These are phyloP conservation scores for Fragilaria crotonensis DNA, from an alignment of 108 stramenopile species.

Conservation along the genomic window DNA sequence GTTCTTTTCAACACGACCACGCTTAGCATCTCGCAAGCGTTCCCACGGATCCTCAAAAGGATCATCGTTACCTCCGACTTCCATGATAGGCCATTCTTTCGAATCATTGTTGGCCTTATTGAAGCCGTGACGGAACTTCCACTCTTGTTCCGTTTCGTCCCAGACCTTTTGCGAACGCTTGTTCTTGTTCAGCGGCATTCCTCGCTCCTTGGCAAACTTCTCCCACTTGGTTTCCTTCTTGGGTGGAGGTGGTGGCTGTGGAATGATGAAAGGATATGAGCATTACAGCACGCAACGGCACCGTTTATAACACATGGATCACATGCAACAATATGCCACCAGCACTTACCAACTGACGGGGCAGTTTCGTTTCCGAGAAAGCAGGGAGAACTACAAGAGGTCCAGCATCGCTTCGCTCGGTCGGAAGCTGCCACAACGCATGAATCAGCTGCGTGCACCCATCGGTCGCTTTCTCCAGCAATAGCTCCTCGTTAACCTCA, in stretches of 20 bases:
- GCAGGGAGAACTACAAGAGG: constrained; percentile 54
- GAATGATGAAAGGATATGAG: not conserved
- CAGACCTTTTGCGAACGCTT: constrained; percentile 87
- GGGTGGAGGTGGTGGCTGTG: constrained; percentile 76
- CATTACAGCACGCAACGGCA: too few relatives aligned
- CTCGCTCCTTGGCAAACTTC: constrained; percentile 77
- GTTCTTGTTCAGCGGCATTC: constrained; percentile 71
- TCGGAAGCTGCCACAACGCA: constrained; percentile 70
- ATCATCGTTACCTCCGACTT: constrained; percentile 79
- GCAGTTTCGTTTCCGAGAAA: constrained; percentile 48
- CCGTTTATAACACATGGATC: not conserved
- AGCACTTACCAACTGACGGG: constrained; percentile 61
- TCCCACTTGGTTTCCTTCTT: constrained; percentile 89
- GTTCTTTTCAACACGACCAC: constrained; percentile 60
- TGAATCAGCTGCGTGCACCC: constrained; percentile 67
- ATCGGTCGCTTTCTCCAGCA: constrained; percentile 59
- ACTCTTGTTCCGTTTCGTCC: constrained; percentile 79
- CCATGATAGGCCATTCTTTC: constrained; percentile 86
- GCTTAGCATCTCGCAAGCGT: constrained; percentile 60
- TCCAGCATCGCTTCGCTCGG: constrained; percentile 68
- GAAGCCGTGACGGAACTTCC: constrained; percentile 81
- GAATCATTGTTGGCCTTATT: constrained; percentile 63
- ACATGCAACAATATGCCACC: not conserved
- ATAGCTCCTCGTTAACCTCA: constrained; percentile 44
- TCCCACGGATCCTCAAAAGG: constrained; percentile 84